Evolutionary conservation across 805 yeast species (phyloP), one percentile per base, ranked within the genome.

Genomic region (Candida dendrica): DNA sequence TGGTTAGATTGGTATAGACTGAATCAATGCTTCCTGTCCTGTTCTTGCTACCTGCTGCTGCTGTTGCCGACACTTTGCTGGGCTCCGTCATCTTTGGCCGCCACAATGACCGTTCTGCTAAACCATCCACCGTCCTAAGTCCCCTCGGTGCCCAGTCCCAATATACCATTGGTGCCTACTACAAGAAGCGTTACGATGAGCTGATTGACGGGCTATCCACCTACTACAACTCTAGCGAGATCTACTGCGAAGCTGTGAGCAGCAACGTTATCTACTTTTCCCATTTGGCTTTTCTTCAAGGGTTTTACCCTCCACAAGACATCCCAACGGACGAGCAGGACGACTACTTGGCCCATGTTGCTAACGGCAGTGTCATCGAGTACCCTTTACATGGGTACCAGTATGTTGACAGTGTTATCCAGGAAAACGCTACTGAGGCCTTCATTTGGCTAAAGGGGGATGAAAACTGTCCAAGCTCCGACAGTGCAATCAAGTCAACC

Each of bases 21-120:
- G n/a, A 27, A 13, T 4, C 8, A 27, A 13, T 27, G 13, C 30
- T 27, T 27, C 30, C 30, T 10, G 13, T 27, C 7, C 17, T 31
- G 7, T 10, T 16, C 7, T 18, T 16, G 5, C 13, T 20, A 33
- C 16, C 20, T 3, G 22, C 27, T 19, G 19, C 49, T 19, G 51
- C 50, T 40, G 58, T 59, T 6, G 59, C 44, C 40, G 52, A 43
- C 14, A 52, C 57, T 20, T 57, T 60, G 45, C 61, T 68, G 13
- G 77, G 76, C 14, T 56, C 74, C 4, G 66, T 66, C 43, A 66
- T 72, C 48, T 69, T 69, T 47, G 72, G 71, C 32, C 63, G 77
- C 47, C 77, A 72, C 53, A 74, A 72, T 42, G 77, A 72, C 50
- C 63, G 77, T 47, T 61, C 68, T 37, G 58, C 67, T 30, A 72